These are phyloP conservation scores for Tulasnella sp. DNA, from an alignment of 768 basidiomycete species.

Conservation along the genomic window DNA sequence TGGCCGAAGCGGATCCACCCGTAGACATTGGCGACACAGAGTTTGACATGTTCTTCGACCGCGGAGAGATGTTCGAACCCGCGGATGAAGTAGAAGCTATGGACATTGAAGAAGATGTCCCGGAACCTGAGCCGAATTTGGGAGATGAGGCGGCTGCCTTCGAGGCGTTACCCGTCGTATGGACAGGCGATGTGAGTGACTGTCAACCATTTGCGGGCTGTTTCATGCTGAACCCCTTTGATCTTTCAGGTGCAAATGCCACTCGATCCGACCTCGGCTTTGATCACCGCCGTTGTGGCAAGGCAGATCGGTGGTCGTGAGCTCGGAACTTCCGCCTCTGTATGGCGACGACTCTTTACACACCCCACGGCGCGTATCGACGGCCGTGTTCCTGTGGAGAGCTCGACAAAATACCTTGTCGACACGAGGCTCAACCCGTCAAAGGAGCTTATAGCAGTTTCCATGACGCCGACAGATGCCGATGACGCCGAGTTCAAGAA, in stretches of 20 bases:
- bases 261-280: constrained; percentile 42
- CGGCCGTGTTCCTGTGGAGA: constrained; percentile 68
- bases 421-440: constrained; percentile 62
- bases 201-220: background rate
- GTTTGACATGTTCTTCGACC: constrained; percentile 75
- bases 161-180: constrained; percentile 48
- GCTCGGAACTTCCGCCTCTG: constrained; percentile 41
- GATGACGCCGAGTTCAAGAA: constrained; percentile 44
- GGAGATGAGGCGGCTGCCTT: constrained; percentile 28
- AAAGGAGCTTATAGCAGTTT: constrained; percentile 70
- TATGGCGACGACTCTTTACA: constrained; percentile 72
- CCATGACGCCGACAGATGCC: constrained; percentile 44
- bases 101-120: background rate
- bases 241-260: constrained; percentile 60
- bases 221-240: constrained; percentile 17
- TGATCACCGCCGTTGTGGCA: constrained; percentile 46
- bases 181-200: constrained; percentile 58
- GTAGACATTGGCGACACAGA: constrained; percentile 57
- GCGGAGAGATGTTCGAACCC: constrained; percentile 26
- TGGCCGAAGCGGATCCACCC: constrained; percentile 22
- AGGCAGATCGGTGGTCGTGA: constrained; percentile 69
- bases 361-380: constrained; percentile 59
- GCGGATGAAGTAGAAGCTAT: constrained; percentile 24
- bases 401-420: constrained; percentile 64
- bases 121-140: constrained; percentile 14